These are phyloP conservation scores for Pachysolen tannophilus DNA, from an alignment of 805 yeast species.

Conservation along the genomic window DNA sequence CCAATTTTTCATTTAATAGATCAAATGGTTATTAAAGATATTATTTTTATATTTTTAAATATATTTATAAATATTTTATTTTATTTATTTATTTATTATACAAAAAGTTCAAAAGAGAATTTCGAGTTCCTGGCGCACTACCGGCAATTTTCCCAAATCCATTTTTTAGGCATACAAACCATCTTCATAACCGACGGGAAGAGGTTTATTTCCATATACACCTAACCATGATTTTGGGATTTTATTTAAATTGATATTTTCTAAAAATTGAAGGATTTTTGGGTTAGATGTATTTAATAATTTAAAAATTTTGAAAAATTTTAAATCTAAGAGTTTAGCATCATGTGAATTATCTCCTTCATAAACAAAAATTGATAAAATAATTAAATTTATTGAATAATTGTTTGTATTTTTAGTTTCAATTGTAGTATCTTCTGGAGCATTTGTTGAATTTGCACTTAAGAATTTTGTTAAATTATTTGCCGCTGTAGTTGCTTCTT, in stretches of 20 bases:
- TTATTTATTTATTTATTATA: background rate
- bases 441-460: background rate
- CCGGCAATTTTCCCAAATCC: background rate
- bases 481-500: slow-evolving; percentile 6
- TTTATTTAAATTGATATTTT: slow-evolving; percentile 21
- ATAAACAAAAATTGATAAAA: slow-evolving; percentile 47
- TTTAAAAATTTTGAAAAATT: slow-evolving; percentile 18
- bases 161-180: slow-evolving; percentile 44
- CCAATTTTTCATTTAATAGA: too few species aligned
- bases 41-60: too few species aligned
- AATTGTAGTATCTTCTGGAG: background rate
- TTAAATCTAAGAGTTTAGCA: slow-evolving; percentile 44
- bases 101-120: background rate
- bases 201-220: slow-evolving; percentile 67
- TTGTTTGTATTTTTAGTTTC: background rate
- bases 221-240: slow-evolving; percentile 79
- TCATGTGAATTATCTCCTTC: slow-evolving; percentile 87
- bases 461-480: slow-evolving; percentile 5
- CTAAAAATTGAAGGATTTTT: slow-evolving; percentile 1
- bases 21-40: too few species aligned
- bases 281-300: slow-evolving; percentile 13
- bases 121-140: too few species aligned
- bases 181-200: slow-evolving; percentile 63
- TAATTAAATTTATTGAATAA: background rate
- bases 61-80: too few species aligned